phyloP scores from a whole-genome alignment of 2,329 filamentous ascomycete species.

The Nemania sp. region DNA sequence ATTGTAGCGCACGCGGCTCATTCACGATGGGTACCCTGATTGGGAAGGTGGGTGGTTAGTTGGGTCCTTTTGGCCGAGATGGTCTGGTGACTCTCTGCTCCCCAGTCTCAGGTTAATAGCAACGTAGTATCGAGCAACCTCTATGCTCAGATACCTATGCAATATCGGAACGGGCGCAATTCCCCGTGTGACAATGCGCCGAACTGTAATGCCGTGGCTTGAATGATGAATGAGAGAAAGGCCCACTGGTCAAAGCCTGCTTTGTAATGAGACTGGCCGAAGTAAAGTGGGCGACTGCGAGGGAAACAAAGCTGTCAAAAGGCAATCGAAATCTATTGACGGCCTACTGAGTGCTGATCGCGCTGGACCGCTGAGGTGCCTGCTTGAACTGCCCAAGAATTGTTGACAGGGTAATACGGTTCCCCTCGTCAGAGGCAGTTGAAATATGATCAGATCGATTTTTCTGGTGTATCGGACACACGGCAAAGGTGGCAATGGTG shows the following conservation, averaged over 20 bases:
- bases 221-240: neutral
- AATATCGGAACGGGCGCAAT: slow-evolving; percentile 14
- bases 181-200: slow-evolving; percentile 18
- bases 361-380: slow-evolving; percentile 16
- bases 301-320: slow-evolving; percentile 28
- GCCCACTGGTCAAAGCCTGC: neutral
- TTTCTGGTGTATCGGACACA: neutral
- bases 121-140: slow-evolving; percentile 32
- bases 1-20: slow-evolving; percentile 22
- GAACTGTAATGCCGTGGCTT: slow-evolving; percentile 8
- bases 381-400: slow-evolving; percentile 16
- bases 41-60: slow-evolving; percentile 38
- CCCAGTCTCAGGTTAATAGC: slow-evolving; percentile 27
- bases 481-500: neutral
- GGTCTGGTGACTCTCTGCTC: slow-evolving; percentile 36
- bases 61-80: slow-evolving; percentile 32
- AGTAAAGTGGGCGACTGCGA: slow-evolving; percentile 6
- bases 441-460: neutral
- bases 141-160: slow-evolving; percentile 19
- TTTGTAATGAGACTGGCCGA: slow-evolving; percentile 2
- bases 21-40: slow-evolving; percentile 38
- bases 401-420: neutral
- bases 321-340: slow-evolving; percentile 28
- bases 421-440: neutral
- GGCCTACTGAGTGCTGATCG: slow-evolving; percentile 20